phyloP scores from a whole-genome alignment of 2,329 filamentous ascomycete genomes.

The Aureobasidium sp. region DNA sequence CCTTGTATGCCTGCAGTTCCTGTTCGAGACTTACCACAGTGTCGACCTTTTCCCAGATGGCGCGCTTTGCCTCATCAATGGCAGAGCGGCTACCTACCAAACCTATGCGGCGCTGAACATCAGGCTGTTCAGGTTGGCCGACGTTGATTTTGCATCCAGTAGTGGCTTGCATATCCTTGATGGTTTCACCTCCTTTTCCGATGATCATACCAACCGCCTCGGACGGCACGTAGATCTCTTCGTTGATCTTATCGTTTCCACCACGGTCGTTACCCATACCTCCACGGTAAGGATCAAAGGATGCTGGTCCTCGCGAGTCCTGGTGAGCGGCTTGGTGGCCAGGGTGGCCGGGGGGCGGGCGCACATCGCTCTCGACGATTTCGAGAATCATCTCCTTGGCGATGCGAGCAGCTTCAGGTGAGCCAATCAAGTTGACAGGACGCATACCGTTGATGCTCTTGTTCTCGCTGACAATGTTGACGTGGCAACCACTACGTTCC shows the following conservation, averaged over 20 bases:
- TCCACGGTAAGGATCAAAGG: constrained; percentile 28
- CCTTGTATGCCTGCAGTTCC: neutral
- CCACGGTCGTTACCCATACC: constrained; percentile 36
- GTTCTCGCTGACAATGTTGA: constrained; percentile 89
- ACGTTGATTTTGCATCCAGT: constrained; percentile 96
- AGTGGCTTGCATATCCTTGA: constrained; percentile 82
- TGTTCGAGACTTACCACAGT: constrained; percentile 46
- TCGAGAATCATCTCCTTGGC: constrained; percentile 88
- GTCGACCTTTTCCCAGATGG: constrained; percentile 88
- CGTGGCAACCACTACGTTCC: constrained; percentile 86
- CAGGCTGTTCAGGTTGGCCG: constrained; percentile 69
- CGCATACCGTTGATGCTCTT: constrained; percentile 86
- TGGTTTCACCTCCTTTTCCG: constrained; percentile 85
- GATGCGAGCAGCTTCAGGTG: constrained; percentile 62
- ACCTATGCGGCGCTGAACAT: constrained; percentile 78
- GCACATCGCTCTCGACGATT: constrained; percentile 84
- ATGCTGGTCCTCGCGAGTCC: constrained; percentile 20
- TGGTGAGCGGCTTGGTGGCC: constrained; percentile 13
- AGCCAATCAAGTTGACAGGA: constrained; percentile 84
- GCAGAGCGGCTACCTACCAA: constrained; percentile 71
- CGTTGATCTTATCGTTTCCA: constrained; percentile 63
- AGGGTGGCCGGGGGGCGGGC: constrained; percentile 18
- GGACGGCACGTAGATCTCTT: constrained; percentile 77
- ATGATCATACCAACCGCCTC: constrained; percentile 96
- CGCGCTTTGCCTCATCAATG: constrained; percentile 72